phyloP scores from a whole-genome alignment of 768 basidiomycete genomes.

The Basidioascus undulatus region DNA sequence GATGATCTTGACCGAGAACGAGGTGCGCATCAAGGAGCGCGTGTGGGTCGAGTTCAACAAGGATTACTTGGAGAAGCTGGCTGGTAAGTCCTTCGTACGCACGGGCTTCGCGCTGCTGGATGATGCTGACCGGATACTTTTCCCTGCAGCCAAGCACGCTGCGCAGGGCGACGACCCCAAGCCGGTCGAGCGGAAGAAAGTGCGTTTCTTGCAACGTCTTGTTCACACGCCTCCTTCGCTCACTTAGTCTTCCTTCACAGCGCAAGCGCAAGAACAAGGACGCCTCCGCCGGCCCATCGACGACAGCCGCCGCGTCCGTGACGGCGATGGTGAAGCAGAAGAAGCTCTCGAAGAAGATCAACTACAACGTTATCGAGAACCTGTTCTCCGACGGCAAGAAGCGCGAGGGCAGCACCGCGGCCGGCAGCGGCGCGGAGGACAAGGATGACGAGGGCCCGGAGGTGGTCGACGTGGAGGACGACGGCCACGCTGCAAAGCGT shows the following conservation, averaged over 20 bases:
- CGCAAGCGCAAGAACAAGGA: constrained; percentile 28
- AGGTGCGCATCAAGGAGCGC: constrained; percentile 63
- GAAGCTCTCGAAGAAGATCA: constrained; percentile 69
- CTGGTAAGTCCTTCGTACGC: constrained; percentile 45
- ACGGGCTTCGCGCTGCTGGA: too few species aligned
- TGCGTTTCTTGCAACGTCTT: background rate
- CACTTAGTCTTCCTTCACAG: constrained; percentile 2
- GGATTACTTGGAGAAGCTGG: constrained; percentile 70
- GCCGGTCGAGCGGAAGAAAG: constrained; percentile 1
- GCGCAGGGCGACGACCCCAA: constrained; percentile 9
- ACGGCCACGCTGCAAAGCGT: background rate
- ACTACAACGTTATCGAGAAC: constrained; percentile 67
- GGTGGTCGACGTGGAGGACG: constrained; percentile 3
- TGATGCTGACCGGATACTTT: background rate
- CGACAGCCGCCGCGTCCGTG: constrained; percentile 51
- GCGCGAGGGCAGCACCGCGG: background rate
- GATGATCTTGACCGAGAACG: constrained; percentile 47
- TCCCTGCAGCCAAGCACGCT: constrained; percentile 41
- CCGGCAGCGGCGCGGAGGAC: constrained; percentile 2
- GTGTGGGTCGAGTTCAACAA: constrained; percentile 85
- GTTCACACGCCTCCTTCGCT: background rate
- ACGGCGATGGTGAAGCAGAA: constrained; percentile 59
- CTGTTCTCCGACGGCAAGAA: constrained; percentile 26
- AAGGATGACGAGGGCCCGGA: too few species aligned
- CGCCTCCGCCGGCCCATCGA: constrained; percentile 38